These are phyloP conservation scores for Aspergillus bertholletiae DNA, from an alignment of 495 filamentous ascomycete species.

Conservation along the genomic window DNA sequence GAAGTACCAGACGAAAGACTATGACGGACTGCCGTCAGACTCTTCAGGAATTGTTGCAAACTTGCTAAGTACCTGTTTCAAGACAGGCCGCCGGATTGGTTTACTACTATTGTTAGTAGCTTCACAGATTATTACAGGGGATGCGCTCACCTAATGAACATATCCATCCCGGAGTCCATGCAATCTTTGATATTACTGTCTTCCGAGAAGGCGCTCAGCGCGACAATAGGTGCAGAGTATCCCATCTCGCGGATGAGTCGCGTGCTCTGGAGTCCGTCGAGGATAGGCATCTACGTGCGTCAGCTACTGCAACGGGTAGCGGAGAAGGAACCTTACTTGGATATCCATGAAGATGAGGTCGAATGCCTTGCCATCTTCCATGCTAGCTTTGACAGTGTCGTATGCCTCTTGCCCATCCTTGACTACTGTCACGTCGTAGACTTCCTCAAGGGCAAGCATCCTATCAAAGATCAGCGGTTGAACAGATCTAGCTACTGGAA, in stretches of 20 bases:
- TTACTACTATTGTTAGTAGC: constrained; percentile 45
- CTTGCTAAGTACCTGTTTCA: constrained; percentile 79
- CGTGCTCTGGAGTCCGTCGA: constrained; percentile 85
- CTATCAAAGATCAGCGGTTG: constrained; percentile 1
- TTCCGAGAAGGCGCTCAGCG: constrained; percentile 85
- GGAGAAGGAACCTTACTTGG: constrained; percentile 24
- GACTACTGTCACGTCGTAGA: constrained; percentile 73
- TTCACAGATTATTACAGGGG: neutral
- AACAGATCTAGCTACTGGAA: neutral
- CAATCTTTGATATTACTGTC: constrained; percentile 86
- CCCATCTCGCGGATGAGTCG: constrained; percentile 84
- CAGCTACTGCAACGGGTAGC: constrained; percentile 9
- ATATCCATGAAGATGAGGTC: constrained; percentile 95
- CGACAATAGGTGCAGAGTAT: constrained; percentile 86
- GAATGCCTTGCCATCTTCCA: constrained; percentile 68
- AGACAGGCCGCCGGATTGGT: constrained; percentile 75
- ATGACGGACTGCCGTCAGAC: constrained; percentile 3
- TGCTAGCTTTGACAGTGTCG: constrained; percentile 76
- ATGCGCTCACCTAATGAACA: constrained; percentile 49
- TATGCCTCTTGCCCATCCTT: constrained; percentile 89
- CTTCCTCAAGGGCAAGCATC: constrained; percentile 67
- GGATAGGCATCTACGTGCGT: constrained; percentile 72
- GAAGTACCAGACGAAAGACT: too few relatives aligned
- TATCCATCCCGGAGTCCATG: constrained; percentile 72
- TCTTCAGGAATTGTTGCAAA: constrained; percentile 59